phyloP scores from a whole-genome alignment of 345 rosid species.

The Salix dunnii region DNA sequence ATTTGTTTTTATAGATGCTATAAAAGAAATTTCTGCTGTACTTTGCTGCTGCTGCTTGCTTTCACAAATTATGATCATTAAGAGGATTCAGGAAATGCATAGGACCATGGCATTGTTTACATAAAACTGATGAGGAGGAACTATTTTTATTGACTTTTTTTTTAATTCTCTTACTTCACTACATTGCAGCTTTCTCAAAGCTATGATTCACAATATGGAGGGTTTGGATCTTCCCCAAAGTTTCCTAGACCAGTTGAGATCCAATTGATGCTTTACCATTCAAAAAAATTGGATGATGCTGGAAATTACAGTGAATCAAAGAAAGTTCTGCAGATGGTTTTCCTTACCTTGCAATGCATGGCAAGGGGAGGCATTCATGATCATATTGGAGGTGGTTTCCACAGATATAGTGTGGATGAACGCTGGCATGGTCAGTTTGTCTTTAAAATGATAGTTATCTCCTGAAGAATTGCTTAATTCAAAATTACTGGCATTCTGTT shows the following conservation, averaged over 20 bases:
- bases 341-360: slow-evolving; percentile 82
- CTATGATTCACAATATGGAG: slow-evolving; percentile 70
- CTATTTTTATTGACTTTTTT: slow-evolving; percentile 1
- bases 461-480: neutral
- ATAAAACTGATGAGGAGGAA: neutral
- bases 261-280: slow-evolving; percentile 79
- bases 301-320: slow-evolving; percentile 49
- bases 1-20: neutral
- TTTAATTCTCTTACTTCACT: slow-evolving; percentile 1
- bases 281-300: slow-evolving; percentile 58
- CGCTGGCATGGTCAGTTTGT: slow-evolving; percentile 82
- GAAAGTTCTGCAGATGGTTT: slow-evolving; percentile 50
- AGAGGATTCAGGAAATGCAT: neutral
- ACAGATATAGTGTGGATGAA: slow-evolving; percentile 94
- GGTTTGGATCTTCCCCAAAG: slow-evolving; percentile 95
- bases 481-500: too few species aligned
- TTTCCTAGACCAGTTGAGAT: slow-evolving; percentile 97
- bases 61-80: neutral
- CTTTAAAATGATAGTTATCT: neutral
- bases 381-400: slow-evolving; percentile 94
- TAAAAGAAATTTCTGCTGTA: neutral
- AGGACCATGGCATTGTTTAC: neutral
- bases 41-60: neutral
- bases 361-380: slow-evolving; percentile 94
- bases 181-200: slow-evolving; percentile 62